These are phyloP conservation scores for Xylaria bambusicola DNA, from an alignment of 495 filamentous ascomycete genomes.

Conservation along the genomic window DNA sequence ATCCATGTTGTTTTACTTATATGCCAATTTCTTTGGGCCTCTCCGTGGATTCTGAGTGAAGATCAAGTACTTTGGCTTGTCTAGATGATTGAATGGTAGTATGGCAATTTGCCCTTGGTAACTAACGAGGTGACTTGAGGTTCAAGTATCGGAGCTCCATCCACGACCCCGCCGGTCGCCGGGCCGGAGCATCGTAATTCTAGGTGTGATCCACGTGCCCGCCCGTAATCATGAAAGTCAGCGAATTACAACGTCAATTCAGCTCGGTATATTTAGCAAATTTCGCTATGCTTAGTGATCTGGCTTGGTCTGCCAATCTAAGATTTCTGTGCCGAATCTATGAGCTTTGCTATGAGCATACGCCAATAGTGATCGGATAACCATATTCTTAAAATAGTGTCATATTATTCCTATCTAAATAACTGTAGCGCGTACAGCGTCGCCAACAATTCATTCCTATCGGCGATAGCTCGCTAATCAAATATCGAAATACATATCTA, in stretches of 20 bases:
- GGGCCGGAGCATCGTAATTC: neutral
- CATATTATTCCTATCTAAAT: neutral
- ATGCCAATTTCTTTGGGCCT: neutral
- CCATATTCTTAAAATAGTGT: neutral
- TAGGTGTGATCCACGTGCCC: neutral
- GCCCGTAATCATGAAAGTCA: neutral
- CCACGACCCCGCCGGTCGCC: neutral
- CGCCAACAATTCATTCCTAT: neutral
- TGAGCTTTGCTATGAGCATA: too few relatives aligned
- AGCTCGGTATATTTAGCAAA: too few relatives aligned
- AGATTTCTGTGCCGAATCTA: too few relatives aligned
- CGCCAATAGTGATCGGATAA: too few relatives aligned
- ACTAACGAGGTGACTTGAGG: neutral
- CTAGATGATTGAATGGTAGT: too few relatives aligned
- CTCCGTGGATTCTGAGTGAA: too few relatives aligned
- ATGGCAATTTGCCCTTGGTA: too few relatives aligned
- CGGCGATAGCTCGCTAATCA: neutral
- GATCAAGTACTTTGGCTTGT: too few relatives aligned
- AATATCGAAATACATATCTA: neutral
- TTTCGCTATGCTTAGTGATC: too few relatives aligned
- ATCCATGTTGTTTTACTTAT: constrained; percentile 27
- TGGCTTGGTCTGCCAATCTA: too few relatives aligned
- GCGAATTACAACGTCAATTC: too few relatives aligned
- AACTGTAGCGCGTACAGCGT: neutral
- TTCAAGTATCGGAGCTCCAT: neutral